Base-by-base conservation (phyloP, 2,329 filamentous ascomycete species). In the Colletotrichum spaethianum region DNA sequence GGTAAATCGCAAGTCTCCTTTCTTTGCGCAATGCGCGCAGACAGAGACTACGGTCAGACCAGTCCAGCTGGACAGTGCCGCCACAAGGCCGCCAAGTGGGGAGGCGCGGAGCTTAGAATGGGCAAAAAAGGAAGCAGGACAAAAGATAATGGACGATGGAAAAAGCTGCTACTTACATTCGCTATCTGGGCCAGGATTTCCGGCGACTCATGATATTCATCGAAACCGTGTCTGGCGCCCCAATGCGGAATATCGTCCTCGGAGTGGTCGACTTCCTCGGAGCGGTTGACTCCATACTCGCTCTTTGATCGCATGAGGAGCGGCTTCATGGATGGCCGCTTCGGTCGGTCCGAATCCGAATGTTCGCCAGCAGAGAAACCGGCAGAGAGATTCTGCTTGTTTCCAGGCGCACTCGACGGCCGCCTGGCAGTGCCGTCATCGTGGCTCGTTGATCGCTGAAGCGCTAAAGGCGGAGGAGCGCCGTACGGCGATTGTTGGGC, bases 171-270 rank as follows among this genome's bases (percentile, higher is more conserved):
- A 87, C 92, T 84, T 84, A 95, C 93, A 80, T 93, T 95, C 63
- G 93, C 94, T 74, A 98, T 87, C 75, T 95, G 89, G 69, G 93
- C 93, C 77, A 97, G 93, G 78, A 97, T 95, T 79, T 98, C 94
- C 76, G 95, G 93, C 6, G 93, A 97, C 79, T 94, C 93, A 80
- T 97, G 95, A 81, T 98, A 94, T 76, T 95, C 93, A 79, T 97
- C 94, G 85, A 96, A 98, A 59, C 95, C 95, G 84, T 98, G 95
- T 60, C 95, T 90, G 81, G 88, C 88, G 9, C 89, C 88, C 86
- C 87, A 89, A 75, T 87, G 85, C 53, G 83, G 82, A 40, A 86
- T 80, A 52, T 87, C 86, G 4, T 87, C 85, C 18, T 86, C 85
- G 36, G 79, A 76, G 61, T 81, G 78, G 52, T 86, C 84, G 23